Percentiles rank a stretch among this genome's conserved stretches.
Evolutionary conservation across 1,284 basidiomycete genomes (phyloP).

Genomic region (Apiotrichum porosum): DNA sequence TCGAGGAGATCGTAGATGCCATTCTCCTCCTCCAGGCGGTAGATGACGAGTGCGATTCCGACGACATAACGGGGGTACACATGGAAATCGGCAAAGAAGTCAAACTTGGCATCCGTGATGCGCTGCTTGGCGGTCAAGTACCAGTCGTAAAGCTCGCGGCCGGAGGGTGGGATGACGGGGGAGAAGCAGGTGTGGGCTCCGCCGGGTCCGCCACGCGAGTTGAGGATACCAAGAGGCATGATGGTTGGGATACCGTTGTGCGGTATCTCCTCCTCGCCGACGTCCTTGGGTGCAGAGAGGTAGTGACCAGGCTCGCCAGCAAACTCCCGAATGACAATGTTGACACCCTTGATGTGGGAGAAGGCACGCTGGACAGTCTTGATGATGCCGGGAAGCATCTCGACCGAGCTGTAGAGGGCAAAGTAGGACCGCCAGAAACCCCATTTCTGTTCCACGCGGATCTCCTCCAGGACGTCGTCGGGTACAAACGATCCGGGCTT

Average conservation of each 20-base stretch:
- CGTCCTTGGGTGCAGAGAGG: too few species aligned
- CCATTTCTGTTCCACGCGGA: constrained; percentile 4
- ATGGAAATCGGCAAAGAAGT: constrained; percentile 11
- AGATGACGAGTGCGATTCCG: too few species aligned
- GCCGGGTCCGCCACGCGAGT: too few species aligned
- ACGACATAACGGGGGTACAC: too few species aligned
- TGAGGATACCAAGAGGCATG: too few species aligned
- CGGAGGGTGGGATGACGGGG: constrained; percentile 7
- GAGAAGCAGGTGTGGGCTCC: constrained; percentile 13
- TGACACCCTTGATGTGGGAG: constrained; percentile 3
- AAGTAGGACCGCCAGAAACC: constrained; percentile 5
- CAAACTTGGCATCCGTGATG: constrained; percentile 3
- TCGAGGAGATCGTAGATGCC: constrained; percentile 4
- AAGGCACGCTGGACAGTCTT: constrained; percentile 4
- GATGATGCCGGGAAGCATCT: too few species aligned
- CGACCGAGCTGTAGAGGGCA: constrained; percentile 6
- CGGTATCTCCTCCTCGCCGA: too few species aligned
- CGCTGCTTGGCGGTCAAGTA: constrained; percentile 5
- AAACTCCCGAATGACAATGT: too few species aligned
- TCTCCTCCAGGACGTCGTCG: constrained; percentile 1
- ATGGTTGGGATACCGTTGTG: too few species aligned
- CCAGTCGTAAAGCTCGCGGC: constrained; percentile 2
- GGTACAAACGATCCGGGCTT: neutral
- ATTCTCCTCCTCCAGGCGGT: too few species aligned
- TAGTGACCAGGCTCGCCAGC: too few species aligned